phyloP scores from a whole-genome alignment of 805 yeast genomes.

The Priceomyces medius region DNA sequence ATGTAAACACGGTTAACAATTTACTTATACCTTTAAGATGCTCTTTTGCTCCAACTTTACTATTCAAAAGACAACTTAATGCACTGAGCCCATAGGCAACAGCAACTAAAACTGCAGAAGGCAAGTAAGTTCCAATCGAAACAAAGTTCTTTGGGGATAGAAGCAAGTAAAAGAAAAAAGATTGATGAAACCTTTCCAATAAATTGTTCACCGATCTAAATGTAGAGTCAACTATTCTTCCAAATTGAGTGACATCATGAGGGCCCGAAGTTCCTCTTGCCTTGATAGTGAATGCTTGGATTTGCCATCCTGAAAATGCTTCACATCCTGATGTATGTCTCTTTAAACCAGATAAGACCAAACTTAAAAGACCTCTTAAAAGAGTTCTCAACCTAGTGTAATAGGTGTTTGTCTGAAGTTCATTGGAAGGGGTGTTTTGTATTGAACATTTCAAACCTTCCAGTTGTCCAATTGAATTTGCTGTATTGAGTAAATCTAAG shows the following conservation, averaged over 20 bases:
- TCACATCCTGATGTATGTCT: constrained; percentile 69
- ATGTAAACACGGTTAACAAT: constrained; percentile 27
- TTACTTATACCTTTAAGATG: constrained; percentile 22
- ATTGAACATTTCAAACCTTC: constrained; percentile 72
- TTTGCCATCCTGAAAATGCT: constrained; percentile 94
- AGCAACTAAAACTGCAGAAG: constrained; percentile 75
- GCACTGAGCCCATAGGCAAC: constrained; percentile 70
- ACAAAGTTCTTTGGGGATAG: constrained; percentile 78
- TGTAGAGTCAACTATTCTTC: constrained; percentile 83
- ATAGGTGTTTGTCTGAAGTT: constrained; percentile 49
- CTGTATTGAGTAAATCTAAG: constrained; percentile 82
- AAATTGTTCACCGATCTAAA: constrained; percentile 88
- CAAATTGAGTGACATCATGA: constrained; percentile 85
- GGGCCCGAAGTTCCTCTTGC: constrained; percentile 62
- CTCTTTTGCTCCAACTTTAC: constrained; percentile 27
- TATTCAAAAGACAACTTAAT: constrained; percentile 52
- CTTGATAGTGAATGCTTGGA: constrained; percentile 80
- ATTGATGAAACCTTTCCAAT: constrained; percentile 94
- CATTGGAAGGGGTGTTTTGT: constrained; percentile 54
- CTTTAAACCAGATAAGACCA: constrained; percentile 67
- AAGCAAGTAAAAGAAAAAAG: constrained; percentile 87
- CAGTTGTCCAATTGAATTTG: constrained; percentile 67
- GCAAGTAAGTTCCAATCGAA: constrained; percentile 90
- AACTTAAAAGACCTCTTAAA: constrained; percentile 61
- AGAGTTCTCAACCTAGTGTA: constrained; percentile 58